A percentile compares a stretch with the other conserved stretches of the same genome.
Evolutionary conservation across 2,329 filamentous ascomycete species (phyloP).

Genomic region (Alternaria postmessia): DNA sequence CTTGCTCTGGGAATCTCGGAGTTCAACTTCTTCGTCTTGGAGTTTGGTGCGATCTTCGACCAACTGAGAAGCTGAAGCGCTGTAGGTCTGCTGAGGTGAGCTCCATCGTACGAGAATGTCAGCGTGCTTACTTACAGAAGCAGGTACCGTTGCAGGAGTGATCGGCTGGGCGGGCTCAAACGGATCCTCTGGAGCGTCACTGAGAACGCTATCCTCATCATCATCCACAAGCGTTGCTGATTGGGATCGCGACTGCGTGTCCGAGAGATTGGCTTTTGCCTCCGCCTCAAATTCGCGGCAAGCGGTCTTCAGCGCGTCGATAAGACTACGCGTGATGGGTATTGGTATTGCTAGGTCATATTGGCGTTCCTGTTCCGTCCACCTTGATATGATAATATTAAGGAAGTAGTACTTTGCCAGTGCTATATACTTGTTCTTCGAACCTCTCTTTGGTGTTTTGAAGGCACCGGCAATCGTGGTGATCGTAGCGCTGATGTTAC

Average conservation of each 20-base stretch:
- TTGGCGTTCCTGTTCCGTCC: background rate
- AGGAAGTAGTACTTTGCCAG: slow-evolving; percentile 19
- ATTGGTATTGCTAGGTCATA: background rate
- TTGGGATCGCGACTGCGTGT: background rate
- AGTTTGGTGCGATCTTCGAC: background rate
- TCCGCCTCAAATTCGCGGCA: background rate
- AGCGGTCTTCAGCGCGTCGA: background rate
- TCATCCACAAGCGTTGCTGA: background rate
- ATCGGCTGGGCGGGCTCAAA: background rate
- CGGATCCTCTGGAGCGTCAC: background rate
- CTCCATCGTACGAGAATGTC: background rate
- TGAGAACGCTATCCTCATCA: background rate
- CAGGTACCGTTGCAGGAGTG: background rate
- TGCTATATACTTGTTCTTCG: slow-evolving; percentile 3
- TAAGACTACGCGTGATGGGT: background rate
- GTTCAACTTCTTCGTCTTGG: background rate
- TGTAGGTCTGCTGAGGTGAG: background rate
- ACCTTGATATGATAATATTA: background rate
- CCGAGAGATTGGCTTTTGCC: background rate
- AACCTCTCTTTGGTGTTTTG: background rate
- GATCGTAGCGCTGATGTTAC: background rate
- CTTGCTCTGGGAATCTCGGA: background rate
- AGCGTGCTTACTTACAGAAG: background rate
- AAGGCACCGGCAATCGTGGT: background rate
- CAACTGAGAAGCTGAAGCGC: fast-evolving